Evolutionary conservation across 495 filamentous ascomycete species (phyloP), one percentile per base, ranked within the genome.

Genomic region (Penicillium longicatenatum): DNA sequence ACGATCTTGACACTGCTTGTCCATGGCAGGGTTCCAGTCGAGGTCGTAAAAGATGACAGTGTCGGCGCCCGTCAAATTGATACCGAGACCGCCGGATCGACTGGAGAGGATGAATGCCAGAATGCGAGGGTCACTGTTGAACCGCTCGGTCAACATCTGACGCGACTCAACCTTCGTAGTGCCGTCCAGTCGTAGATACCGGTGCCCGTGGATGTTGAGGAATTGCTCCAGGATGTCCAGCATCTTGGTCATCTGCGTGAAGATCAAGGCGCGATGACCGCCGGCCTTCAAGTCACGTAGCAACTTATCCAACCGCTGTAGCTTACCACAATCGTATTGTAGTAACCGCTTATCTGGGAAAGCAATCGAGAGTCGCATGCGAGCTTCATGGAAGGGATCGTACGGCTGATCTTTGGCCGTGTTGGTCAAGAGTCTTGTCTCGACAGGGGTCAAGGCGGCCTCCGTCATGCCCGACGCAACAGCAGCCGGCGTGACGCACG

Each of bases 11-110:
- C 95, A 99, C 71, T 99, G 95, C 67, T 97, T 97, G 73, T 99
- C 95, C 95, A 99, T 99, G 11, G 95, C 95, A 0, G 95, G 95
- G 63, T 99, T 99, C 95, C 95, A 99, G 74, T 99, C 95, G 43
- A 97, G 84, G 70, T 99, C 95, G 74, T 99, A 99, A 76, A 99
- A 99, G 66, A 99, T 98, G 66, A 99, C 95, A 0, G 94, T 96
- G 71, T 97, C 94, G 22, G 95, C 95, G 31, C 94, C 95, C 1
- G 94, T 98, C 16, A 99, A 78, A 66, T 98, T 98, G 66, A 98
- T 97, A 50, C 95, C 95, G 2, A 99, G 78, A 49, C 95, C 95
- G 54, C 95, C 95, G 1, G 95, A 97, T 45, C 95, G 86, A 55
- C 90, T 95, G 2, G 92, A 96, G 12, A 98, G 83, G 68, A 99